phyloP scores from a whole-genome alignment of 2,329 filamentous ascomycete genomes.

The Metarhizium brunneum region DNA sequence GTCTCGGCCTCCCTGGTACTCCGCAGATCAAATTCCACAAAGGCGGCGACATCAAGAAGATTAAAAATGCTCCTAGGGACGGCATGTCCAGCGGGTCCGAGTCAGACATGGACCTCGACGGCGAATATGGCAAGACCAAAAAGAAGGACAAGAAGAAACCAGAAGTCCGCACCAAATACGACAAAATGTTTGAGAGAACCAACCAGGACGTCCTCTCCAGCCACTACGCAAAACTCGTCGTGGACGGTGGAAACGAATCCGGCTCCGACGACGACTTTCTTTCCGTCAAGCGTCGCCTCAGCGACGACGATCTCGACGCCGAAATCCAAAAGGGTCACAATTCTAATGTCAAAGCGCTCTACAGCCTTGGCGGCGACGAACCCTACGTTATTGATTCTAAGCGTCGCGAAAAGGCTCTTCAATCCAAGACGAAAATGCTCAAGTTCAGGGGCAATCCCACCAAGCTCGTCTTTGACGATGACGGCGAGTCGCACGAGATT shows the following conservation, averaged over 20 bases:
- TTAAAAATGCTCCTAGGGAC: conserved; percentile 76
- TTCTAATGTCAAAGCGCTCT: conserved; percentile 47
- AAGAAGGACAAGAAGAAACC: conserved; percentile 54
- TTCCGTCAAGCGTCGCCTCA: conserved; percentile 78
- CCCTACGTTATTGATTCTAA: conserved; percentile 86
- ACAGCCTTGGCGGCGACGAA: conserved; percentile 59
- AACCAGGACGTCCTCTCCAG: conserved; percentile 94
- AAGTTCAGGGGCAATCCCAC: conserved; percentile 82
- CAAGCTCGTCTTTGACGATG: conserved; percentile 86
- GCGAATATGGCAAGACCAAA: conserved; percentile 11
- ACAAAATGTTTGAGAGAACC: conserved; percentile 93
- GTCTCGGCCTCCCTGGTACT: conserved; percentile 79
- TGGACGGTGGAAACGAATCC: conserved; percentile 41
- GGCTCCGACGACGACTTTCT: conserved; percentile 59
- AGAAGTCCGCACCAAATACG: conserved; percentile 84
- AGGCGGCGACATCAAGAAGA: conserved; percentile 74
- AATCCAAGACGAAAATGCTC: conserved; percentile 87
- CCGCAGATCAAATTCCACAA: conserved; percentile 91
- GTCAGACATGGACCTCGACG: conserved; percentile 43
- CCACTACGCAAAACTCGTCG: conserved; percentile 83
- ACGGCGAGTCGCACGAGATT: conserved; percentile 72
- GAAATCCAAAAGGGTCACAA: conserved; percentile 35
- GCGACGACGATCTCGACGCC: conserved; percentile 54
- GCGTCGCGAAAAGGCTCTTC: conserved; percentile 87
- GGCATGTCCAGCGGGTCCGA: conserved; percentile 55